These are phyloP conservation scores for Rosa lucieae DNA, from an alignment of 306 rosid species.

Conservation along the genomic window DNA sequence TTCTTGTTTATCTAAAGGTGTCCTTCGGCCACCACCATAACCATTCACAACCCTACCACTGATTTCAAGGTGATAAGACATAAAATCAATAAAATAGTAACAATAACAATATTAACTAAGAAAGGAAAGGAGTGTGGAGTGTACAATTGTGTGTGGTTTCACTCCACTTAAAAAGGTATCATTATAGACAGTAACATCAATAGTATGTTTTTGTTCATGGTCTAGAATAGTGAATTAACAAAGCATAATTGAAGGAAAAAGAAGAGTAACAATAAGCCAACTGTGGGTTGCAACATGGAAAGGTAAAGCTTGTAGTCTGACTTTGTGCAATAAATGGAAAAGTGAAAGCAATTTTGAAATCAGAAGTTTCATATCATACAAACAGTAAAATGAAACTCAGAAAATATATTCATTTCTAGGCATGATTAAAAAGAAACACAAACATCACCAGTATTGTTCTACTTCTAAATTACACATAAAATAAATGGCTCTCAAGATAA, in stretches of 20 bases:
- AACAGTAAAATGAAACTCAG: neutral
- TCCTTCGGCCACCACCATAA: slow-evolving; percentile 55
- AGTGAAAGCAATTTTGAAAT: neutral
- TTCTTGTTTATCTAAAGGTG: slow-evolving; percentile 65
- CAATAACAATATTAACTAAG: neutral
- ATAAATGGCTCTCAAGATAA: neutral
- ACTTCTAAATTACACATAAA: neutral
- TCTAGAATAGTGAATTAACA: neutral
- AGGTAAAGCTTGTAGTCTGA: neutral
- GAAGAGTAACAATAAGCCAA: neutral
- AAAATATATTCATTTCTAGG: slow-evolving; percentile 8
- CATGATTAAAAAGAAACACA: neutral
- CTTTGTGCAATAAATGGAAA: neutral
- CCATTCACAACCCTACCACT: slow-evolving; percentile 58
- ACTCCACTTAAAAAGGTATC: neutral
- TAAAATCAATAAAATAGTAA: neutral
- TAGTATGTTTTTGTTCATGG: neutral
- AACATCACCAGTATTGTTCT: neutral
- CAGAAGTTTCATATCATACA: neutral
- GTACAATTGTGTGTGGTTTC: neutral
- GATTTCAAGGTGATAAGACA: slow-evolving; percentile 23
- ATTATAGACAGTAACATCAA: neutral
- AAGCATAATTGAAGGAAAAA: neutral
- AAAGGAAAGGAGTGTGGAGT: neutral
- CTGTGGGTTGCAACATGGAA: neutral